Evolutionary conservation across 2,329 filamentous ascomycete genomes (phyloP), one percentile per base, ranked within the genome.

Genomic region (Apiospora koreana): DNA sequence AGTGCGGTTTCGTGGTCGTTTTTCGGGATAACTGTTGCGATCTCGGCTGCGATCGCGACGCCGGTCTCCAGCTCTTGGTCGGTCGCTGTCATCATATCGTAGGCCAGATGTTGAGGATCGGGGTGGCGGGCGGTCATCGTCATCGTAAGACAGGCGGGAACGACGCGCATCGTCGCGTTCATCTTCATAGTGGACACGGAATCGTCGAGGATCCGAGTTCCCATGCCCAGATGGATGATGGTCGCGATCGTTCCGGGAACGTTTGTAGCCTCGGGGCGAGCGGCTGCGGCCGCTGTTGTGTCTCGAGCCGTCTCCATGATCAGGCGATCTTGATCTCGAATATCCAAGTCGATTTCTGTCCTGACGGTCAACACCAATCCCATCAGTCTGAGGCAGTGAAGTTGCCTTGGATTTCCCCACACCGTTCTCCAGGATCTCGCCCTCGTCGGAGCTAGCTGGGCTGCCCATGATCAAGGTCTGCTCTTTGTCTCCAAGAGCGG

Each of bases 281-380:
- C 86, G 83, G 79, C 84, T 87, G 75, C 84, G 84, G 76, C 85
- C 54, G 84, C 76, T 78, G 79, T 84, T 84, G 82, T 83, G 74
- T 73, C 77, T 80, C 73, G 74, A 76, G 72, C 75, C 75, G 73
- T 75, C 76, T 46, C 72, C 76, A 75, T 82, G 78, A 62, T 88
- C 87, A 75, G 88, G 88, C 73, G 89, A 89, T 79, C 82, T 83
- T 75, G 82, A 84, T 79, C 83, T 80, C 79, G 88, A 87, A 76
- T 83, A 79, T 86, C 86, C 88, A 81, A 83, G 86, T 83, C 87
- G 89, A 84, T 83, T 87, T 95, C 94, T 97, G 93, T 92, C 89
- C 88, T 87, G 90, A 89, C 92, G 93, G 94, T 97, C 93, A 97
- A 97, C 91, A 89, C 88, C 91, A 89, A 86, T 91, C 92, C 90